phyloP scores from a whole-genome alignment of 345 rosid species.

The Salix exigua region DNA sequence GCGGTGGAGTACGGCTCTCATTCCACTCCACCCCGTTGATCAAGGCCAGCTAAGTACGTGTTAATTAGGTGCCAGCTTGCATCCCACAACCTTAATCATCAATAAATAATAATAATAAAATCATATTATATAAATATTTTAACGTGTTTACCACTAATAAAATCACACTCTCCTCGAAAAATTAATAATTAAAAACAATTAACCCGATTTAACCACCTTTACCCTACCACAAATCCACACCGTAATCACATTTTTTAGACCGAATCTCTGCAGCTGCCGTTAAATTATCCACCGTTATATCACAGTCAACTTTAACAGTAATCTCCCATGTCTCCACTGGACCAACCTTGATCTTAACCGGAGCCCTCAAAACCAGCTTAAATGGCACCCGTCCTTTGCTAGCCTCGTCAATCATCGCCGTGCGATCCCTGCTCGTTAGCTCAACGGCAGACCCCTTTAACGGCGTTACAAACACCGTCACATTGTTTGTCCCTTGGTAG shows the following conservation, averaged over 20 bases:
- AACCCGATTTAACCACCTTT: neutral
- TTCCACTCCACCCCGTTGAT: too few relatives aligned
- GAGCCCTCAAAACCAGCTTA: slow-evolving; percentile 46
- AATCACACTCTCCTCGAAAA: neutral
- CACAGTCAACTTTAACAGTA: slow-evolving; percentile 58
- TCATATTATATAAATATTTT: neutral
- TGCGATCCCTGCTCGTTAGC: slow-evolving; percentile 25
- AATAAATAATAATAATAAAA: neutral
- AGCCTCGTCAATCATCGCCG: slow-evolving; percentile 22
- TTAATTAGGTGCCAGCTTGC: too few relatives aligned
- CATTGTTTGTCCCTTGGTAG: slow-evolving; percentile 58
- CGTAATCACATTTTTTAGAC: slow-evolving; percentile 50
- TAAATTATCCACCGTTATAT: slow-evolving; percentile 66
- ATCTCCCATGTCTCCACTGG: slow-evolving; percentile 73
- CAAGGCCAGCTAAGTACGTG: too few relatives aligned
- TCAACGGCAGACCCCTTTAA: slow-evolving; percentile 47
- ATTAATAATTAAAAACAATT: neutral
- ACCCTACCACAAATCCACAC: slow-evolving; percentile 53
- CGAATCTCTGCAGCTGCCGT: slow-evolving; percentile 51
- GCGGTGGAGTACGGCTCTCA: too few relatives aligned
- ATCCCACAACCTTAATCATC: neutral
- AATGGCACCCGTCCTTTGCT: slow-evolving; percentile 53
- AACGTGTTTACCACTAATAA: neutral
- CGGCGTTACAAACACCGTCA: slow-evolving; percentile 43
- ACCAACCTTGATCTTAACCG: slow-evolving; percentile 64